Base-by-base conservation (phyloP, 148 eudicot genomes). In the Nepenthes mirabilis region DNA sequence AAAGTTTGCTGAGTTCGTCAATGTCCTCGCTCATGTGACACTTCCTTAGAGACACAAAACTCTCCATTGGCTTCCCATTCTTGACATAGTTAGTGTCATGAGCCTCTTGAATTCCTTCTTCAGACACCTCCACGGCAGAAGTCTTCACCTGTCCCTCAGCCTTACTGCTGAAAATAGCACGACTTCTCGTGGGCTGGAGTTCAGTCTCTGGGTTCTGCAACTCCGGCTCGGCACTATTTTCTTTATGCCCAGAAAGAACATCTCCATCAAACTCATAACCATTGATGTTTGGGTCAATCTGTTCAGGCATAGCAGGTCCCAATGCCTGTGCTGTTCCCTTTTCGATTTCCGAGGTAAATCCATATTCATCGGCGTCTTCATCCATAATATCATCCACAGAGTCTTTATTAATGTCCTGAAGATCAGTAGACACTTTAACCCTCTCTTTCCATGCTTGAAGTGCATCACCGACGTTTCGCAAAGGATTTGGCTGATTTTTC, bases 381-480 rank as follows among this genome's bases (percentile, higher is more conserved):
- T 86, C 86, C 52, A 68, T 60, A 70, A 73, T 40, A 47, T 86
- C 84, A 68, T 84, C 90, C 40, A 65, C 68, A 33, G 62, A 57
- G 37, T 82, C 90, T 3, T 47, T 56, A 43, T 68, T 64, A 34
- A 70, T 60, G 12, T 81, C 79, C 62, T 75, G 76, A 61, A 81
- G 55, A 73, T 94, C 99, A 51, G 73, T 58, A 36, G 95, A 79
- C 52, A 94, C 93, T 72, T 82, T 86, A 34, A 87, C 88, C 72
- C 90, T 78, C 65, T 94, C 97, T 83, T 94, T 89, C 99, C 99
- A 94, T 49, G 82, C 87, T 52, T 94, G 82, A 64, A 94, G 83
- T 2, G 99, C 99, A 79, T 89, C 90, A 7, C 99, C 99, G 34
- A 94, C 48, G 55, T 76, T 79, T 62, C 97, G 79, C 12, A 72